These are phyloP conservation scores for Penicillium sp. DNA, from an alignment of 2,329 filamentous ascomycete genomes.

Conservation along the genomic window DNA sequence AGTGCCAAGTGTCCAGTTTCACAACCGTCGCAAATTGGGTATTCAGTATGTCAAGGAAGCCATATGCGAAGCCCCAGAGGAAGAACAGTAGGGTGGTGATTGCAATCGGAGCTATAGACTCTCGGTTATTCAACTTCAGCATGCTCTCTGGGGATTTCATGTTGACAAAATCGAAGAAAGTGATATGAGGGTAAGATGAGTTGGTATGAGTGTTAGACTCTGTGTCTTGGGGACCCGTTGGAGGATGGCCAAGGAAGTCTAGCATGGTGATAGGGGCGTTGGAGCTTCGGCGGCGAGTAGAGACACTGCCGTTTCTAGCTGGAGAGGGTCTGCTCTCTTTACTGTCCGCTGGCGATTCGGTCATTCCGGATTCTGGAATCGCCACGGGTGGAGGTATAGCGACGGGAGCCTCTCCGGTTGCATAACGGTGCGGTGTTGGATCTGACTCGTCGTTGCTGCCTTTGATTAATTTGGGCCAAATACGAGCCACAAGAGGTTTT, in stretches of 20 bases:
- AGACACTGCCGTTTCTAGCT: slow-evolving; percentile 14
- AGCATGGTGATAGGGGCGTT: slow-evolving; percentile 40
- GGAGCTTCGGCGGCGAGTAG: slow-evolving; percentile 4
- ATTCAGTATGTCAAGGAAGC: slow-evolving; percentile 80
- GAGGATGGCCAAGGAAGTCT: slow-evolving; percentile 56
- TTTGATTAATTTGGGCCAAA: slow-evolving; percentile 58
- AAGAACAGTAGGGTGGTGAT: slow-evolving; percentile 81
- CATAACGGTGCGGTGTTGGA: slow-evolving; percentile 10
- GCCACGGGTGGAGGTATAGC: slow-evolving; percentile 12
- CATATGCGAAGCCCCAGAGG: slow-evolving; percentile 89
- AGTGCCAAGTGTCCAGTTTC: slow-evolving; percentile 33
- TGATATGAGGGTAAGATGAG: slow-evolving; percentile 39
- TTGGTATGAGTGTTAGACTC: slow-evolving; percentile 42
- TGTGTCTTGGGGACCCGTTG: slow-evolving; percentile 33
- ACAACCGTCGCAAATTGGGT: slow-evolving; percentile 58
- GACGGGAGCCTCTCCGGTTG: slow-evolving; percentile 8
- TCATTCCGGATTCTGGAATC: background rate
- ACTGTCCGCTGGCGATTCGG: slow-evolving; percentile 9
- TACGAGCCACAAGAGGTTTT: slow-evolving; percentile 75
- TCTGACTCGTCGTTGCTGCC: slow-evolving; percentile 40
- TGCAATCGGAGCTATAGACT: slow-evolving; percentile 59
- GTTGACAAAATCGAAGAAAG: slow-evolving; percentile 65
- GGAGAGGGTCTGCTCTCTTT: slow-evolving; percentile 20
- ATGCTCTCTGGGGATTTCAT: slow-evolving; percentile 59
- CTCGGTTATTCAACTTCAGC: slow-evolving; percentile 57